Evolutionary conservation across 768 basidiomycete species (phyloP).

Genomic region (Nidula microcarpa): DNA sequence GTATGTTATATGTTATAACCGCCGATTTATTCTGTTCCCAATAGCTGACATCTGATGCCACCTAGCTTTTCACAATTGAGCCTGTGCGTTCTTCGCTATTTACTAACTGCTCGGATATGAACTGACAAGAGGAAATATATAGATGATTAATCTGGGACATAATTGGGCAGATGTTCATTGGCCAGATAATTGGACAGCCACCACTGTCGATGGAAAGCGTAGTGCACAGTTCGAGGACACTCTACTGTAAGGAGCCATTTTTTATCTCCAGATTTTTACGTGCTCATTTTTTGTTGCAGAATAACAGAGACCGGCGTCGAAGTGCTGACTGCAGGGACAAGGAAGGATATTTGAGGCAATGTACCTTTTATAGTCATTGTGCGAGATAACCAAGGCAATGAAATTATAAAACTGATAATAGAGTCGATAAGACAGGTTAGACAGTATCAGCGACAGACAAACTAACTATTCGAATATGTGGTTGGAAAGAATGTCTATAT

Average conservation of each 20-base stretch:
- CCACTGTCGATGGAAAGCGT: constrained; percentile 83
- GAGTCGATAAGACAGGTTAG: too few species aligned
- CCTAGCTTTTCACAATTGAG: constrained; percentile 71
- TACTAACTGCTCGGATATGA: constrained; percentile 1
- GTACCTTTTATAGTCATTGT: too few species aligned
- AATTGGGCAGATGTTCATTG: constrained; percentile 79
- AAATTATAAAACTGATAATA: too few species aligned
- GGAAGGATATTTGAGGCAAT: not conserved
- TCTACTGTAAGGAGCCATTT: constrained; percentile 64
- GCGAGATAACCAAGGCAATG: too few species aligned
- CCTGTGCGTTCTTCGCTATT: constrained; percentile 40
- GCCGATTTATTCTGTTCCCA: too few species aligned
- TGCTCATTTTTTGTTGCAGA: constrained; percentile 32
- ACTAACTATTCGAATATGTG: too few species aligned
- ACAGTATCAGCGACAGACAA: too few species aligned
- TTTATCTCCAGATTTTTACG: not conserved
- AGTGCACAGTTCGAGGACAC: constrained; percentile 99
- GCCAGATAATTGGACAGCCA: constrained; percentile 97
- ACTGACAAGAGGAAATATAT: constrained; percentile 9
- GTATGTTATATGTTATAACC: constrained; percentile 28
- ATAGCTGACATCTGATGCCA: constrained; percentile 3
- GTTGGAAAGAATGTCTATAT: too few species aligned
- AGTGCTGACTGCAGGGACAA: constrained; percentile 64
- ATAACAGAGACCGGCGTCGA: constrained; percentile 92
- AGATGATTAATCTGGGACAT: constrained; percentile 92